Base-by-base conservation (phyloP, 106 monocot genomes). In the Dioscorea zingiberensis region DNA sequence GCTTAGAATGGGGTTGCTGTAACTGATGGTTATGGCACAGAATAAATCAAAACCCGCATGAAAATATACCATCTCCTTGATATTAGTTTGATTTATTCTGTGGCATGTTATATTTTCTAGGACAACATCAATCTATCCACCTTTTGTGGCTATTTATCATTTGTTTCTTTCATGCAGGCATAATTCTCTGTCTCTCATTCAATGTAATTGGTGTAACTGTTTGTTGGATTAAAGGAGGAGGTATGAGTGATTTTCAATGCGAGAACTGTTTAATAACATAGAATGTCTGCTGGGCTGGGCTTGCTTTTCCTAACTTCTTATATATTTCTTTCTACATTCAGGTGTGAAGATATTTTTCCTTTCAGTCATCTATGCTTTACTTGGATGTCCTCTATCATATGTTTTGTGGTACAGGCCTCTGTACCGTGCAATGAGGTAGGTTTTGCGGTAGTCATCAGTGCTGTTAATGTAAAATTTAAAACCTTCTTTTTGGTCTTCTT, bases 301-400 rank as follows among this genome's bases (percentile, higher is more conserved):
- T 48, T 54, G 49, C 1, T 67, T n/a, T 18, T 59, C 1, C 48
- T 48, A 7, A 71, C 19, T 6, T 54, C 17, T 21, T 59, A 62
- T 46, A 58, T 23, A n/a, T n/a, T n/a, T 27, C 24, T 38, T 23
- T 27, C 32, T 48, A 38, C 63, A 28, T 48, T 18, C 81, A 95
- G 91, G 91, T 66, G 87, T 82, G n/a, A 95, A 85, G 61, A 85
- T 95, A 3, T 95, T 91, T 71, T 88, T 95, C 63, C 94, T 95
- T 54, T 84, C 94, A 44, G 62, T 59, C 32, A 95, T 95, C 14
- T 95, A 95, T 83, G 94, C 91, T 63, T 47, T 95, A 44, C 69
- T 85, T 75, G 94, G 94, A 25, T 64, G 67, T 24, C 94, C 91
- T 51, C 78, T 95, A 57, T 95, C 94, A 58, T 95, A 91, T 78